Conservation (phyloP, 163 green algal species). For the Chlorella variabilis region DNA sequence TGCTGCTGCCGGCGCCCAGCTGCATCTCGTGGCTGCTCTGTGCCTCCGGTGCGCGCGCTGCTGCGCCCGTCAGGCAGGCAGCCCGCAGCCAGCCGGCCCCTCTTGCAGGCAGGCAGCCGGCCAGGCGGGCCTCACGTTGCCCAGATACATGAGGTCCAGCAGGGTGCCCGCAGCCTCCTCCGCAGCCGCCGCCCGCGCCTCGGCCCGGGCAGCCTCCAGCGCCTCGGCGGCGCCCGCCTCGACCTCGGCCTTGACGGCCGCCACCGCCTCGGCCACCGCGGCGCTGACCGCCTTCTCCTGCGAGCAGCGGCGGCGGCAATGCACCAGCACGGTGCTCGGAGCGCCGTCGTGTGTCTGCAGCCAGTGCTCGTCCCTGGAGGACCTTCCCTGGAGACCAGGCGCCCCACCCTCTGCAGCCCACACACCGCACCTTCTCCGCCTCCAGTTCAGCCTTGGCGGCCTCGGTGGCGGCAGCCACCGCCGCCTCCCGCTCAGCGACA, state of each 20-base stretch:
- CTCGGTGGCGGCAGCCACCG: conserved; percentile 29
- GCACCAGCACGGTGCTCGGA: too few relatives aligned
- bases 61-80: neutral
- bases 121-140: conserved; percentile 28
- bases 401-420: too few relatives aligned
- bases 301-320: neutral
- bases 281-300: conserved; percentile 34
- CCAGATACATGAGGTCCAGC: conserved; percentile 56
- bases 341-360: too few relatives aligned
- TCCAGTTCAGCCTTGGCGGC: conserved; percentile 18
- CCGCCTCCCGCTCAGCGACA: conserved; percentile 33
- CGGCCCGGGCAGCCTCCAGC: neutral
- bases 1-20: neutral
- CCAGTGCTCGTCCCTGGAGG: too few relatives aligned
- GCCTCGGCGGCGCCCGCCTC: conserved; percentile 3
- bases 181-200: conserved; percentile 16
- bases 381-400: too few relatives aligned
- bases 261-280: conserved; percentile 5
- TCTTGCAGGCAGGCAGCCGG: neutral
- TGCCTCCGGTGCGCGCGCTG: too few relatives aligned
- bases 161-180: conserved; percentile 36
- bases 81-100: neutral
- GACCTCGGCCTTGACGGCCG: conserved; percentile 11
- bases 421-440: conserved; percentile 24
- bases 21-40: neutral